Evolutionary conservation across 2,329 filamentous ascomycete species (phyloP), one percentile per base, ranked within the genome.

Genomic region (Boeremia lycopersici): DNA sequence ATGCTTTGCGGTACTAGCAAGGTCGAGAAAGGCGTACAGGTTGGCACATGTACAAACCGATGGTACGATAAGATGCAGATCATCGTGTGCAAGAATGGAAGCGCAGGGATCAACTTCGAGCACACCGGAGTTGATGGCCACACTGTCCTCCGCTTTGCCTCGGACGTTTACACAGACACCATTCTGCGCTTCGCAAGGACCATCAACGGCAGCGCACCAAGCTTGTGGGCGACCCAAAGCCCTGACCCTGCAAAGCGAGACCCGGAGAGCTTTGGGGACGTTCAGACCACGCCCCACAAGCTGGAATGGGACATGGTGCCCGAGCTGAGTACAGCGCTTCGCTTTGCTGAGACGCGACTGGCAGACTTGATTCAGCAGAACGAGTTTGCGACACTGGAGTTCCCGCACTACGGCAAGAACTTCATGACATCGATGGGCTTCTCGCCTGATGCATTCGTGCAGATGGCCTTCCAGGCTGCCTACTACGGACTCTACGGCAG

Each of bases 61-160:
- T 99, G 95, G 95, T 99, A 99, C 71, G 95, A 99, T 78, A 99
- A 99, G 79, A 82, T 99, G 42, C 95, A 99, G 73, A 97, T 99
- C 59, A 98, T 99, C 49, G 95, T 99, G 45, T 98, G 95, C 82
- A 96, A 96, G 79, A 99, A 98, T 76, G 95, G 95, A 53, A 96
- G 91, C 70, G 95, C 95, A 0, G 95, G 95, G 6, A 98, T 99
- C 85, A 99, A 99, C 78, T 98, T 99, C 68, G 95, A 99, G 75
- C 95, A 99, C 71, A 99, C 95, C 0, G 95, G 95, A 62, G 93
- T 99, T 5, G 95, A 99, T 69, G 95, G 95, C 1, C 95, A 99
- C 73, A 99, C 95, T 0, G 95, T 99, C 19, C 84, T 99, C 48
- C 89, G 95, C 6, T 98, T 99, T 67, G 95, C 95, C 13, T 96